These are phyloP conservation scores for Heliamphora exappendiculata DNA, from an alignment of 148 eudicot species.

Conservation along the genomic window DNA sequence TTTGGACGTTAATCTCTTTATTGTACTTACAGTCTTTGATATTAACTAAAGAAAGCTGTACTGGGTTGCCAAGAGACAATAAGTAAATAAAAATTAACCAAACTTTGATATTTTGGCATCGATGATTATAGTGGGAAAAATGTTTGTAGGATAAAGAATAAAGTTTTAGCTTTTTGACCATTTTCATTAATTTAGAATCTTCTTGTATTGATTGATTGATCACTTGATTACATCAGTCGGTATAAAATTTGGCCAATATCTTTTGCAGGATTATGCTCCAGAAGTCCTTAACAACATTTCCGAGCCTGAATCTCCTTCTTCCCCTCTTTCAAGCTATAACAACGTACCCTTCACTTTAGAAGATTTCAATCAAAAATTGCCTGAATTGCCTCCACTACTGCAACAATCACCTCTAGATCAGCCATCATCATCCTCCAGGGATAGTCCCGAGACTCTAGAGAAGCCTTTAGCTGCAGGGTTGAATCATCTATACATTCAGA, in stretches of 20 bases:
- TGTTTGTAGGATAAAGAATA: not conserved
- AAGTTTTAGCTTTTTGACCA: not conserved
- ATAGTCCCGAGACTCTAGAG: conserved; percentile 15
- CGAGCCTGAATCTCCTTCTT: conserved; percentile 40
- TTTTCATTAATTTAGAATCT: conserved; percentile 6
- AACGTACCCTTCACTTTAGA: conserved; percentile 33
- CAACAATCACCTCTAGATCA: conserved; percentile 38
- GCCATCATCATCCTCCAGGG: conserved; percentile 28
- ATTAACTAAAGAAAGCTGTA: too few species aligned
- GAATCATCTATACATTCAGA: conserved; percentile 62
- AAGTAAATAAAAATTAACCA: too few species aligned
- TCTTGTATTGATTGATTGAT: not conserved
- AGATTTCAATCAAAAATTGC: conserved; percentile 48
- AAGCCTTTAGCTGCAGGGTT: conserved; percentile 51
- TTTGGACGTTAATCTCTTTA: too few species aligned
- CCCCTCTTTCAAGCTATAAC: conserved; percentile 50
- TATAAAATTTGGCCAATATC: not conserved
- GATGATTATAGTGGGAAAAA: too few species aligned
- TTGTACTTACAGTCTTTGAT: too few species aligned
- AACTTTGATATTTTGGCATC: too few species aligned
- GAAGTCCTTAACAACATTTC: conserved; percentile 36
- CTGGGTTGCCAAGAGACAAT: too few species aligned
- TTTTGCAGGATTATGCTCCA: conserved; percentile 50
- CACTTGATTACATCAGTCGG: not conserved
- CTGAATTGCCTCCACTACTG: conserved; percentile 50